Percentiles rank a stretch among this genome's conserved stretches.
Conservation (phyloP, 2,329 filamentous ascomycete species). For the Cryphonectria nitschkei region DNA sequence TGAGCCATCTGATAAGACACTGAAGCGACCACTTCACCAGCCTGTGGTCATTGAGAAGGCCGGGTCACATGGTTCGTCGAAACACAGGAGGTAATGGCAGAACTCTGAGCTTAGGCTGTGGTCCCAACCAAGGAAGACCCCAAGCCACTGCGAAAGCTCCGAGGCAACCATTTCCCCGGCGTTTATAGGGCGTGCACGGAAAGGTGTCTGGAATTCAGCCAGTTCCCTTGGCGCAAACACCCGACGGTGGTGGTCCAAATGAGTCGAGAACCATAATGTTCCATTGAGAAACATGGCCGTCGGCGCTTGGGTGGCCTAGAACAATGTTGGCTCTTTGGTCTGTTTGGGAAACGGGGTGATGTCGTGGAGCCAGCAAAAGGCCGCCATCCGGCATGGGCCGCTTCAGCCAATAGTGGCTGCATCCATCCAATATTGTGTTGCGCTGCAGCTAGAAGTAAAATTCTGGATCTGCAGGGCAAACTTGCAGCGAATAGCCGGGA, state of each 20-base stretch:
- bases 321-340: constrained; percentile 15
- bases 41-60: constrained; percentile 55
- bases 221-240: constrained; percentile 5
- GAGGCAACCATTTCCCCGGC: constrained; percentile 26
- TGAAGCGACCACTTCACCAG: constrained; percentile 62
- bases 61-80: constrained; percentile 39
- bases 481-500: constrained; percentile 16
- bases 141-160: neutral
- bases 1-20: constrained; percentile 50
- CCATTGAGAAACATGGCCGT: constrained; percentile 24
- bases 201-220: constrained; percentile 14
- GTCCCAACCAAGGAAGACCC: neutral
- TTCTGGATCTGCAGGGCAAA: constrained; percentile 19
- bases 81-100: constrained; percentile 34
- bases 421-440: constrained; percentile 5
- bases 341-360: constrained; percentile 34
- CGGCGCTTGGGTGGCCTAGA: constrained; percentile 16
- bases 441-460: constrained; percentile 21
- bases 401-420: constrained; percentile 38
- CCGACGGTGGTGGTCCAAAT: constrained; percentile 4
- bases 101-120: constrained; percentile 5
- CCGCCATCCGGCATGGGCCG: constrained; percentile 50
- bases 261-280: constrained; percentile 15
- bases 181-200: neutral
- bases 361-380: constrained; percentile 43